Conservation (phyloP, 2,329 filamentous ascomycete species). For the Cryoendolithus antarcticus region DNA sequence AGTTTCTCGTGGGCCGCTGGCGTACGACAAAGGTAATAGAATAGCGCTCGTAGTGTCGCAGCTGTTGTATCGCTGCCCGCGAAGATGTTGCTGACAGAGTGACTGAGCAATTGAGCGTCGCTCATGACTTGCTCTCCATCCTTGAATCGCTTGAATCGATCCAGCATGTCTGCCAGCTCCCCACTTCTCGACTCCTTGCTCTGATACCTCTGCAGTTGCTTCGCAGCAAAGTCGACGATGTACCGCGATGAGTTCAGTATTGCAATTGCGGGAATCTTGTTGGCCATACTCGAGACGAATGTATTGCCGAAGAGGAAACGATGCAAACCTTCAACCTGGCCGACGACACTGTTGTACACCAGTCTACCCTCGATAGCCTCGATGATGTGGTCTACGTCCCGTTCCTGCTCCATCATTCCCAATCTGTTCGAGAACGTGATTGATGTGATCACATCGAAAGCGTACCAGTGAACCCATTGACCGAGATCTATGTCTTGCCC, state of each 20-base stretch:
- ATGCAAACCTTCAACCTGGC: conserved; percentile 13
- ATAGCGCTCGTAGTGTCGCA: conserved; percentile 27
- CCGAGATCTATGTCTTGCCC: conserved; percentile 13
- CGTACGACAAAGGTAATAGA: conserved; percentile 27
- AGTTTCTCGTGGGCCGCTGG: conserved; percentile 24
- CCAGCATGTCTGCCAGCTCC: conserved; percentile 12
- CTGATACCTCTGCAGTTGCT: conserved; percentile 11
- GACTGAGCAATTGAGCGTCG: conserved; percentile 10
- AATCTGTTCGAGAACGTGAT: conserved; percentile 14
- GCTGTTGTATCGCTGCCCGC: conserved; percentile 31
- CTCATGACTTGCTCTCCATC: conserved; percentile 14
- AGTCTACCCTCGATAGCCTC: conserved; percentile 7
- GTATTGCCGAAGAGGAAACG: conserved; percentile 13
- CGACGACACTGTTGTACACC: conserved; percentile 13
- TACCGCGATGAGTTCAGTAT: conserved; percentile 12
- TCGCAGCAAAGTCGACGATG: conserved; percentile 14
- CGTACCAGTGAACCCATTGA: conserved; percentile 14
- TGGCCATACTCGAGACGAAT: conserved; percentile 8
- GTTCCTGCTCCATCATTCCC: conserved; percentile 11
- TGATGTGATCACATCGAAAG: conserved; percentile 14
- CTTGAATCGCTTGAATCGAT: conserved; percentile 13
- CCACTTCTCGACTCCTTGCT: conserved; percentile 8
- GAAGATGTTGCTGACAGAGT: conserved; percentile 35
- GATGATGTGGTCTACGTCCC: conserved; percentile 8
- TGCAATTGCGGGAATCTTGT: conserved; percentile 8